Conservation (phyloP, 2,329 filamentous ascomycete genomes). For the Claviceps sp. region DNA sequence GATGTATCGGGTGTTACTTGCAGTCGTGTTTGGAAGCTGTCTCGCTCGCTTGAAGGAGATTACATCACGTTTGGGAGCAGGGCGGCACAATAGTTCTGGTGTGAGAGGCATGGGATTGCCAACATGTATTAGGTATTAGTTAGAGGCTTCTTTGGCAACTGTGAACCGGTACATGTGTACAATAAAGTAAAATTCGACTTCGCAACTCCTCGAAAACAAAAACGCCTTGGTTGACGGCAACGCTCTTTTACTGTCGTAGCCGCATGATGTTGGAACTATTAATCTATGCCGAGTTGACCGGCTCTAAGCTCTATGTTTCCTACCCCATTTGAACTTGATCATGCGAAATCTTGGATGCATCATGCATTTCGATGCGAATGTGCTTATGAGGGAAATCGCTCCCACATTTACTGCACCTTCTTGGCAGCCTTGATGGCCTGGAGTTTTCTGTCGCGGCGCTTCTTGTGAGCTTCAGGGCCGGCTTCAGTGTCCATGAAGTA, state of each 20-base stretch:
- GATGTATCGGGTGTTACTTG: too few relatives aligned
- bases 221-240: constrained; percentile 19
- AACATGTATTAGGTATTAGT: constrained; percentile 5
- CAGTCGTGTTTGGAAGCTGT: too few relatives aligned
- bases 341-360: neutral
- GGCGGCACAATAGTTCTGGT: too few relatives aligned
- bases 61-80: too few relatives aligned
- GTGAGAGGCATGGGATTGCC: too few relatives aligned
- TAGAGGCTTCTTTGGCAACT: neutral
- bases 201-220: constrained; percentile 6
- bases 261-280: constrained; percentile 5
- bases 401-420: constrained; percentile 46
- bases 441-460: constrained; percentile 65
- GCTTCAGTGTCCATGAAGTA: constrained; percentile 87
- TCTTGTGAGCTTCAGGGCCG: constrained; percentile 73
- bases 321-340: neutral
- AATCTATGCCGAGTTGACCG: constrained; percentile 4
- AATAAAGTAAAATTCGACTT: constrained; percentile 5
- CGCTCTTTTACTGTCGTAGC: constrained; percentile 10
- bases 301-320: neutral
- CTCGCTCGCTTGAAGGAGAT: too few relatives aligned
- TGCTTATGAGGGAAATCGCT: neutral
- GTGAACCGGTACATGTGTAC: constrained; percentile 11
- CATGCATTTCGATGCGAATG: neutral
- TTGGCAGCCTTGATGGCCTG: constrained; percentile 44